Base-by-base conservation (phyloP, 495 filamentous ascomycete species). In the Neurospora cerealis region DNA sequence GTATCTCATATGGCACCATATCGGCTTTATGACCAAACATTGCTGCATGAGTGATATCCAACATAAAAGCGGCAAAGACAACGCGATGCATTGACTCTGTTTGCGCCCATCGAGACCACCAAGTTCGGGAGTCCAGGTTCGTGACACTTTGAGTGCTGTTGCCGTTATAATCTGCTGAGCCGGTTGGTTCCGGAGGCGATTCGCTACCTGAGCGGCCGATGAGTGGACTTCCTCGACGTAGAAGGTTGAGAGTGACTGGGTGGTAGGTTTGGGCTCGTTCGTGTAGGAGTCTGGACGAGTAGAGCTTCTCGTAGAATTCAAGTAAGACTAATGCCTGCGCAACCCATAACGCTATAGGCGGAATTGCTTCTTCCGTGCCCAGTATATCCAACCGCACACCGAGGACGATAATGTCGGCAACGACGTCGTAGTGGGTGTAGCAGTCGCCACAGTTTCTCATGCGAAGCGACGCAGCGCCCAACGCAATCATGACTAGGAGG, bases 21-120 rank as follows among this genome's bases (percentile, higher is more conserved):
- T 95, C 94, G 3, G 94, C 95, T 1, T 93, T 92, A 80, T 99
- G 96, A 1, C 96, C 96, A 77, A 98, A 99, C 92, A 99, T 97
- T 21, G 93, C 97, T 11, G 95, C 94, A 80, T 99, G 96, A 15
- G 93, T 92, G 10, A 94, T 93, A 79, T 99, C 96, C 76, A 97
- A 88, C 74, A 98, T 93, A 80, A 98, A 99, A 4, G 96, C 95
- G 2, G 92, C 96, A 83, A 98, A 99, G 0, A 95, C 96, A 1
- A 93, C 93, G 46, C 96, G 89, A 70, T 94, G 89, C 72, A 95
- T 97, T 3, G 95, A 93, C 80, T 99, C 96, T 7, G 93, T 93
- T 38, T 93, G 92, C 72, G 97, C 96, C 96, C 96, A 99, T 70
- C 94, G 91, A 73, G 92, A 90, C 96, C 96, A 99, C 83, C 92